Evolutionary conservation across 768 basidiomycete genomes (phyloP), one percentile per base, ranked within the genome.

Genomic region (Hericium erinaceus): DNA sequence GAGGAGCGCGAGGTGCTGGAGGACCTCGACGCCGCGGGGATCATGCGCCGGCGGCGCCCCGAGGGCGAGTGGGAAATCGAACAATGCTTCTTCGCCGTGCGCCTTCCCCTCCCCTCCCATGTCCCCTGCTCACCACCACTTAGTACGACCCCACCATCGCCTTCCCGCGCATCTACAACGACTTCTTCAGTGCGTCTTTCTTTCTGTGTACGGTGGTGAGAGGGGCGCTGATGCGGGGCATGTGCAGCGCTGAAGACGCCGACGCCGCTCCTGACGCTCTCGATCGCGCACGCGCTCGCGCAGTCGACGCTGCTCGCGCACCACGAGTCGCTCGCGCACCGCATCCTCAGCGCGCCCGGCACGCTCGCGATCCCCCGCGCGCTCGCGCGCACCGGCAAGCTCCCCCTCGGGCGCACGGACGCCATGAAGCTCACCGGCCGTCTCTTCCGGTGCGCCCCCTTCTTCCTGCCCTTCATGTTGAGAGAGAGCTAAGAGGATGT

Each of bases 91-190:
- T 97, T 84, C 72, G 77, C 81, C 11, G 92, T 92, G 66, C 28
- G 82, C 77, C 11, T 22, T n/a, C 16, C 8, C 16, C 8, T 16
- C 44, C 16, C 8, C 11, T 11, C 13, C 40, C 11, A 1, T 46
- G 13, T 8, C 44, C 0, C 8, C 10, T 16, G 15, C 44, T 16
- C 20, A 46, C 44, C 13, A 11, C 39, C 26, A 9, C 8, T 2
- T 59, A 90, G 90, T 89, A 93, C 66, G 94, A 98, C 65, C 80
- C 87, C 3, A 72, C 83, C 55, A 92, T 94, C 10, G 77, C 82
- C 0, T 92, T 87, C 64, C 95, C 94, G 15, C 81, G 94, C 49
- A 94, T 98, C 61, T 97, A 91, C 73, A 95, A 98, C 60, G 94
- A 95, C 69, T 91, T 95, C 73, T 95, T 95, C 73, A 94, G 93